Base-by-base conservation (phyloP, 2,329 filamentous ascomycete species). In the Penicillium sp. region DNA sequence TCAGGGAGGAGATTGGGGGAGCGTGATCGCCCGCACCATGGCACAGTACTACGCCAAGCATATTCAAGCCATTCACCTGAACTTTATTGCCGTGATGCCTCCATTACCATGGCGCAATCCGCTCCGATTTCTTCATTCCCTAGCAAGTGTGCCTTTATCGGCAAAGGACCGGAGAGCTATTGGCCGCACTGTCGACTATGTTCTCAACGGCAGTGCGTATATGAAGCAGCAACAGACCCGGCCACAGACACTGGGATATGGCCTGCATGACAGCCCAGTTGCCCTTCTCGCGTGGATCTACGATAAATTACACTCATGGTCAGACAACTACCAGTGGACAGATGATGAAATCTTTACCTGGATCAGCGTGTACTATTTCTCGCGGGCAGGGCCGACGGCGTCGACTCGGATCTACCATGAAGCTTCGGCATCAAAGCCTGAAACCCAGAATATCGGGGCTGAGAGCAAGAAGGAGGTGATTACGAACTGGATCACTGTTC, bases 291-390 rank as follows among this genome's bases (percentile, higher is more conserved):
- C 87, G 0, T 94, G 89, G 89, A 85, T 93, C 31, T 88, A 88
- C 59, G 89, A 93, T 71, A 93, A 93, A 67, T 73, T 93, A 34
- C 83, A 86, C 59, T 85, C 88, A 61, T 93, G 88, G 89, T 85
- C 85, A 0, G 88, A 92, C 62, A 63, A 61, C 1, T 90, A 90
- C 64, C 74, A 81, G 0, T 92, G 88, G 88, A 86, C 83, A 0
- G 85, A 90, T 55, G 87, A 91, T 49, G 88, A 92, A 71, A 79
- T 92, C 8, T 72, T 89, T 24, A 89, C 85, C 0, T 93, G 88
- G 89, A 72, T 91, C 0, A 83, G 79, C 45, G 80, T 92, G 36
- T 92, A 92, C 67, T 84, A 81, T 65, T 90, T 90, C 71, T 85
- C 82, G 8, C 79, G 74, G 0, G 85, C 87, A 1, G 88, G 89